These are phyloP conservation scores for Paraleonurus japonicus DNA, from an alignment of 257 asterid species.

Conservation along the genomic window DNA sequence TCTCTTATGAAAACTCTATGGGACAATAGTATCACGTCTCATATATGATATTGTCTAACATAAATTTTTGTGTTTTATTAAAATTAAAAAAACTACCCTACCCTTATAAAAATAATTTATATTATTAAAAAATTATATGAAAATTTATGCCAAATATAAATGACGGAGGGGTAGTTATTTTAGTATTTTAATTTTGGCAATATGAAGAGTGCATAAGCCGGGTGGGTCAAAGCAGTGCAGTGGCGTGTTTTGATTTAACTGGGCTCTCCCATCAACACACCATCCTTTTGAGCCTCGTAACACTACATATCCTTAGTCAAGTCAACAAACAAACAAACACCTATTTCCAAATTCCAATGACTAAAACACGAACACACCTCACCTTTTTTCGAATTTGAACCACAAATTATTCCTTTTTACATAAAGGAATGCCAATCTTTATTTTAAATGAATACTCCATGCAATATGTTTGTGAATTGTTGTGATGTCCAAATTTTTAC, in stretches of 20 bases:
- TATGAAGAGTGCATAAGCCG: background rate
- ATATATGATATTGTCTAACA: no score
- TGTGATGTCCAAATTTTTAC: no score
- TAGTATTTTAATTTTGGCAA: no score
- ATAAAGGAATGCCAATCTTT: background rate
- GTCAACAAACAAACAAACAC: slow-evolving; percentile 20
- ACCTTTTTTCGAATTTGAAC: background rate
- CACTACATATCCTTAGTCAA: background rate
- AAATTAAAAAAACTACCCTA: no score
- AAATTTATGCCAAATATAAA: no score
- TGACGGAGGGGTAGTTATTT: no score
- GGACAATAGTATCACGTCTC: no score
- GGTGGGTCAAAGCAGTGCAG: background rate
- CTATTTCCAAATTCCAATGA: slow-evolving; percentile 14
- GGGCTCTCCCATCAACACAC: slow-evolving; percentile 1
- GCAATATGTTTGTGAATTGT: no score
- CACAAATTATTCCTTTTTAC: background rate
- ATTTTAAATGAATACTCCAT: background rate
- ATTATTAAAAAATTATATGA: no score
- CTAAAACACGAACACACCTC: background rate
- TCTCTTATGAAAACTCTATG: no score
- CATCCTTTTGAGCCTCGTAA: slow-evolving; percentile 33
- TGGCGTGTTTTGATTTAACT: background rate
- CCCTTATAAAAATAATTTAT: no score
- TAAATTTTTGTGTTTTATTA: no score